Evolutionary conservation across 2,329 filamentous ascomycete species (phyloP), one percentile per base, ranked within the genome.

Genomic region (Colletotrichum nymphaeae): DNA sequence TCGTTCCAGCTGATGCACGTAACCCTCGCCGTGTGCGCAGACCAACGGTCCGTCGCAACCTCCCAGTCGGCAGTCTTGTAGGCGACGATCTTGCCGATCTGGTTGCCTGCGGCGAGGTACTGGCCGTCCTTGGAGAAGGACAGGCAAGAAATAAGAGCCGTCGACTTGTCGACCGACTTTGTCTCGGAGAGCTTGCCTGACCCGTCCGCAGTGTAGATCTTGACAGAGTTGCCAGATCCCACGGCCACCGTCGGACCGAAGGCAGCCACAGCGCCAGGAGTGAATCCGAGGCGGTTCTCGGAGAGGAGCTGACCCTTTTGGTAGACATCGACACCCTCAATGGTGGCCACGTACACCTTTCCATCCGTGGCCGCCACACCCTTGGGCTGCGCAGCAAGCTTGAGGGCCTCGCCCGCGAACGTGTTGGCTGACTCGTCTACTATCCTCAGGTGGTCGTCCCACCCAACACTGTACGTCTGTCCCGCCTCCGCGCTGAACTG

Each of bases 391-490:
- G 92, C 93, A 3, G 90, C 87, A 24, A 97, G 88, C 79, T 93
- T 92, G 37, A 88, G 84, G 1, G 90, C 86, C 63, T 88, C 87
- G 68, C 93, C 94, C 6, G 92, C 88, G 81, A 97, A 98, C 0
- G 92, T 94, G 78, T 91, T 93, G 65, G 92, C 90, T 1, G 91
- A 88, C 72, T 93, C 88, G 76, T 97, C 95, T 46, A 97, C 88
- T 56, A 90, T 93, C 75, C 95, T 93, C 46, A 98, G 87, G 1
- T 93, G 95, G 81, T 99, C 97, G 80, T 99, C 97, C 97, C 96
- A 99, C 75, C 93, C 95, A 66, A 96, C 93, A 78, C 93, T 96
- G 84, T 94, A 95, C n/a, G 95, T 90, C 76, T 91, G 89, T 42
- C 91, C 89, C 2, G 86, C 80, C 8, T 86, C 86, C 1, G 90